Evolutionary conservation across 305 asterid species (phyloP), one percentile per base, ranked within the genome.

Genomic region (Ilex paraguariensis): DNA sequence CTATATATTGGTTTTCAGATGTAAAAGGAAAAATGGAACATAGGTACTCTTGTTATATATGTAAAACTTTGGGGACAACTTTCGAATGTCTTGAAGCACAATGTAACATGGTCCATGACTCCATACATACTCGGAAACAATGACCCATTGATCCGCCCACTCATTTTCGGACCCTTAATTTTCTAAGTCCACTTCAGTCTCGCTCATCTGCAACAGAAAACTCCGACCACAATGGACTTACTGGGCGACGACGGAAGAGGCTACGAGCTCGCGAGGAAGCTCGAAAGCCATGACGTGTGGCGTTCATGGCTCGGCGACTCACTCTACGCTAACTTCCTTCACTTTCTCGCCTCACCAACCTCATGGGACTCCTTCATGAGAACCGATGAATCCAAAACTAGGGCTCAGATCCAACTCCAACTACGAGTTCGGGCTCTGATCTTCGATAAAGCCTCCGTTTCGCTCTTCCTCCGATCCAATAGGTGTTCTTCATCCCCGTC

Each of bases 381-480:
- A 5, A 59, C 91, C 50, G 89, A 89, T 62, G 85, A 72, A 57
- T 73, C 82, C 67, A 80, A 77, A 73, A 60, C 83, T 36, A 82
- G 70, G 84, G 77, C 79, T 71, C 90, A 84, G 72, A 83, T 92
- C 75, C 85, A 79, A 31, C 91, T 92, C 50, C 94, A 92, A 82
- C 97, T 92, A 53, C 90, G 98, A 9, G 96, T 77, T 6, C 91
- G 98, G n/a, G 97, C 98, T 65, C 95, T 92, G 12, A 87, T 92
- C 16, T 92, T 84, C 63, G 98, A 92, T 51, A 92, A 92, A 79
- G 96, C 95, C 13, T 75, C 93, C 8, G 58, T 79, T 30, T 76
- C 92, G 21, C 94, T 87, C 32, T 79, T 69, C 73, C 67, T 69
- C 55, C 70, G 73, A 49, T 60, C 78, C 32, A 53, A 58, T 57